phyloP scores from a whole-genome alignment of 2,329 filamentous ascomycete genomes.

The Hypocreales sp. region DNA sequence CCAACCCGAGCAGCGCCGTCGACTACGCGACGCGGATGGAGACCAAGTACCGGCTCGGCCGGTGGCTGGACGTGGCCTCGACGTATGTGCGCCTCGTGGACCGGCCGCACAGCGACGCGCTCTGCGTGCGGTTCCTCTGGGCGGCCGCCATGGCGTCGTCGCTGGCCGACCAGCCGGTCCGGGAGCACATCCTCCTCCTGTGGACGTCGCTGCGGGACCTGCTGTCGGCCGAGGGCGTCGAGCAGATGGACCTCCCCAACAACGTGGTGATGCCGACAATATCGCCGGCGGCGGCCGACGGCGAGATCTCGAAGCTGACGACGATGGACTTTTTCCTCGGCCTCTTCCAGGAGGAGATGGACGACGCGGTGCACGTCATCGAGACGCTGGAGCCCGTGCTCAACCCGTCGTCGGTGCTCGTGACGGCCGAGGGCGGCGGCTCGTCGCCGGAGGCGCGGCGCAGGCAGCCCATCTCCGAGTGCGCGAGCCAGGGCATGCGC shows the following conservation, averaged over 20 bases:
- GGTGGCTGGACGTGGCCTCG: slow-evolving; percentile 36
- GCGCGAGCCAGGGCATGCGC: slow-evolving; percentile 40
- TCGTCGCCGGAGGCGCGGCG: slow-evolving; percentile 2
- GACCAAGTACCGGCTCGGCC: slow-evolving; percentile 30
- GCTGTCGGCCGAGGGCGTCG: slow-evolving; percentile 22
- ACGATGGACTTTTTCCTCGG: slow-evolving; percentile 94
- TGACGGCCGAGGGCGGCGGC: slow-evolving; percentile 5
- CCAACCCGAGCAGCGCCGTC: slow-evolving; percentile 38
- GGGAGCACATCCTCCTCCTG: slow-evolving; percentile 40
- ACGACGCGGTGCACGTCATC: slow-evolving; percentile 71
- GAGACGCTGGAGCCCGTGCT: slow-evolving; percentile 86
- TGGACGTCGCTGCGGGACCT: slow-evolving; percentile 43
- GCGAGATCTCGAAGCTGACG: slow-evolving; percentile 80
- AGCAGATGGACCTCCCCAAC: slow-evolving; percentile 53
- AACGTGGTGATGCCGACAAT: slow-evolving; percentile 82
- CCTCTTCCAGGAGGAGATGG: slow-evolving; percentile 70
- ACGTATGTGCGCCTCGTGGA: slow-evolving; percentile 23
- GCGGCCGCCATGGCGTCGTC: slow-evolving; percentile 38
- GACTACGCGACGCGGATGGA: slow-evolving; percentile 31
- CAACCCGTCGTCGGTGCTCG: slow-evolving; percentile 47
- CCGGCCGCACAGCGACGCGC: slow-evolving; percentile 16
- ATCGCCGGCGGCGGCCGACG: slow-evolving; percentile 67
- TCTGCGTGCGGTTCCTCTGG: slow-evolving; percentile 41
- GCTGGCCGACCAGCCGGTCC: slow-evolving; percentile 32
- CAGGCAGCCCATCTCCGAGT: slow-evolving; percentile 30